These are phyloP conservation scores for Corchorus capsularis DNA, from an alignment of 345 rosid genomes.

Conservation along the genomic window DNA sequence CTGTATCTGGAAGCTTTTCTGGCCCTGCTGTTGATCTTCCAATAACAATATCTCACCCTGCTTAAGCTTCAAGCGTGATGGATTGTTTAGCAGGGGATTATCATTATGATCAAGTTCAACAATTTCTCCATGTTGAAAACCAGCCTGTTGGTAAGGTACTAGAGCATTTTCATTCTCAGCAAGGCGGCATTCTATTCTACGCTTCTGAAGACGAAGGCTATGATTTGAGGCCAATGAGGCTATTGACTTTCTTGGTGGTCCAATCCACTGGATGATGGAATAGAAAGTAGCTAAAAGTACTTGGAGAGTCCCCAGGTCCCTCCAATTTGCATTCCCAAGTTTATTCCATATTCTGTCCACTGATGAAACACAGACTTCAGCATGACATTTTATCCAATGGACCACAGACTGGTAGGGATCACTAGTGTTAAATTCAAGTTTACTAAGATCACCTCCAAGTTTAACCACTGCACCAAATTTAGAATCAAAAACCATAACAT, in stretches of 20 bases:
- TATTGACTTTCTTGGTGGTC: conserved; percentile 57
- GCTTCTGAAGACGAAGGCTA: conserved; percentile 54
- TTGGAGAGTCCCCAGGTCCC: conserved; percentile 61
- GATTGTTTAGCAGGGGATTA: conserved; percentile 29
- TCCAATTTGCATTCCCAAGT: conserved; percentile 68
- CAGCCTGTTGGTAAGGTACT: conserved; percentile 34
- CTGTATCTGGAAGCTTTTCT: conserved; percentile 49
- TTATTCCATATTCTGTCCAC: conserved; percentile 62
- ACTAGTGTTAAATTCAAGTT: conserved; percentile 34
- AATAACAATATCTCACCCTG: conserved; percentile 48
- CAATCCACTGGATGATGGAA: conserved; percentile 53
- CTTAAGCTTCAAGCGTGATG: conserved; percentile 38
- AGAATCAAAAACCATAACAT: conserved; percentile 56
- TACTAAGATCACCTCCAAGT: conserved; percentile 55
- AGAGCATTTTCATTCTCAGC: conserved; percentile 38
- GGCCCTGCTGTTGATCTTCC: conserved; percentile 51
- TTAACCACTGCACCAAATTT: conserved; percentile 63
- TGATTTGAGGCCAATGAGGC: conserved; percentile 52
- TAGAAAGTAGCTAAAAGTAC: conserved; percentile 55
- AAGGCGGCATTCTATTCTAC: conserved; percentile 42
- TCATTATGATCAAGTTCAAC: conserved; percentile 40
- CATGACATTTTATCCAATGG: conserved; percentile 58
- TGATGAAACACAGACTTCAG: conserved; percentile 48
- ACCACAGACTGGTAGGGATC: conserved; percentile 44
- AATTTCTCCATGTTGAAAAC: conserved; percentile 48